phyloP scores from a whole-genome alignment of 306 rosid genomes.

The Acacia confusa region DNA sequence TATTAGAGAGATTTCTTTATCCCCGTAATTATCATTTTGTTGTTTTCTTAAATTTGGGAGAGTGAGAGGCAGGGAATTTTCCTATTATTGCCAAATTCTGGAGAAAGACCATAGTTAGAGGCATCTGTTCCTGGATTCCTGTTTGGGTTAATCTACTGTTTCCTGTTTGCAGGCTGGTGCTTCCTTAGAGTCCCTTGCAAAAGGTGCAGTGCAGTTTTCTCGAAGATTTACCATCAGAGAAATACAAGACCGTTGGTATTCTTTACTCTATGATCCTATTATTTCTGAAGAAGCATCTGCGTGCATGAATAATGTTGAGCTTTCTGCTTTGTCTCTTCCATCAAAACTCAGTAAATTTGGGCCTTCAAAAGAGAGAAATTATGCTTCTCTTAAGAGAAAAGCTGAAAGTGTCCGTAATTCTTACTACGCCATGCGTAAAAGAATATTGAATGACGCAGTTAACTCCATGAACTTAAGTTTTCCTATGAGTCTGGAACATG shows the following conservation, averaged over 20 bases:
- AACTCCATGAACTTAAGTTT: slow-evolving; percentile 58
- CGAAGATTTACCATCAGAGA: slow-evolving; percentile 67
- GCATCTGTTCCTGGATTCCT: neutral
- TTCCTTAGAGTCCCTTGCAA: slow-evolving; percentile 95
- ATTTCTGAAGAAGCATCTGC: slow-evolving; percentile 64
- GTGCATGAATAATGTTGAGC: slow-evolving; percentile 53
- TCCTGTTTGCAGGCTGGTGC: slow-evolving; percentile 78
- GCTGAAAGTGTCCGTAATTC: slow-evolving; percentile 58
- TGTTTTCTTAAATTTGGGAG: neutral
- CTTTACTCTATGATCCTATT: slow-evolving; percentile 73
- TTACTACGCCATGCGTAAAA: slow-evolving; percentile 76
- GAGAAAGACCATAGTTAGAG: neutral
- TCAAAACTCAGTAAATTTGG: slow-evolving; percentile 53
- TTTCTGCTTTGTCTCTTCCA: slow-evolving; percentile 44
- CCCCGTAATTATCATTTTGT: neutral
- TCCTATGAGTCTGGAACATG: slow-evolving; percentile 54
- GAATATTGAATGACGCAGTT: slow-evolving; percentile 54
- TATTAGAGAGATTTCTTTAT: neutral
- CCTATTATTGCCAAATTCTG: neutral
- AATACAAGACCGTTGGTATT: slow-evolving; percentile 81
- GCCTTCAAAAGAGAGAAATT: slow-evolving; percentile 50
- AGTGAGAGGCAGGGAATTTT: neutral
- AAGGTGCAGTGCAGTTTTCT: slow-evolving; percentile 96
- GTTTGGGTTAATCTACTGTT: slow-evolving; percentile 27
- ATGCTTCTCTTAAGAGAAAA: slow-evolving; percentile 61